Base-by-base conservation (phyloP, 2,329 filamentous ascomycete species). In the Colletotrichum sp. region DNA sequence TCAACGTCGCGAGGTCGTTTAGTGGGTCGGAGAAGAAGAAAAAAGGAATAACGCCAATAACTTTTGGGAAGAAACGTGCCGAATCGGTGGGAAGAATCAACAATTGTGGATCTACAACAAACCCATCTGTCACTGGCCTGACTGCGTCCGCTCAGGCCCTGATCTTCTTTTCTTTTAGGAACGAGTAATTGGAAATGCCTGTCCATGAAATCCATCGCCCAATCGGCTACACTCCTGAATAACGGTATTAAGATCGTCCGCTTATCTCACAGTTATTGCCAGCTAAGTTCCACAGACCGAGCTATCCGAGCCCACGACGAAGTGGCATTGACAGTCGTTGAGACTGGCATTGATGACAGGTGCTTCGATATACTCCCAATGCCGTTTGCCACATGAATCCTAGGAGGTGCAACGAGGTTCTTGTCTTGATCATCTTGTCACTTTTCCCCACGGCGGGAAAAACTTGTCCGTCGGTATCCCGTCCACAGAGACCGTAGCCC, bases 21-120 rank as follows among this genome's bases (percentile, higher is more conserved):
- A 22, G n/a, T 52, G 6, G 0, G n/a, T 13, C 7, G n/a, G 3
- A 22, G 3, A 52, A 0, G n/a, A 22, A 48, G 10, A 3, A 52
- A 1, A 48, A 8, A 52, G n/a, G 6, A 8, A 12, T 1, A 52
- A 6, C 10, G 9, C 18, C 0, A 22, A 12, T 52, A 4, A 0
- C 12, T 1, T 0, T 52, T 13, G 10, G 44, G 10, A n/a, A 52
- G 1, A 13, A 52, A 52, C 0, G n/a, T n/a, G 2, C 6, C n/a
- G n/a, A 4, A 22, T 22, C n/a, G n/a, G 44, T 13, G 6, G 6
- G 5, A 52, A 5, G 3, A 13, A 52, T 13, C 44, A 22, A 22
- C 18, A 48, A 0, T 48, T 12, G 18, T 4, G 9, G 39, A 6
- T 48, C 18, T n/a, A 48, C 39, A 48, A 12, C 39, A n/a, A 48